Base-by-base conservation (phyloP, 805 yeast genomes). In the Cyberlindnera lachancei region DNA sequence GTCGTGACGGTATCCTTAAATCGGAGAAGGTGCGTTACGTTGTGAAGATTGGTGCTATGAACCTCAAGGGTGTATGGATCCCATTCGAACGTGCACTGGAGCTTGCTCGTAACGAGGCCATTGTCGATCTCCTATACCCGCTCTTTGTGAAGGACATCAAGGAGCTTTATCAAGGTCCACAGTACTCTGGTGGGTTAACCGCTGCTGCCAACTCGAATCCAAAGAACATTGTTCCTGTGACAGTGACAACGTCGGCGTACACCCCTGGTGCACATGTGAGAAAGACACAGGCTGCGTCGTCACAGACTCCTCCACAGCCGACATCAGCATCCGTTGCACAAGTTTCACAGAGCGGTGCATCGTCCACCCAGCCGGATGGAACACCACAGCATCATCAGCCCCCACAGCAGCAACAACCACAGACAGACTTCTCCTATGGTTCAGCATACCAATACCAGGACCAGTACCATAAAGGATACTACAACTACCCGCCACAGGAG, bases 11-110 rank as follows among this genome's bases (percentile, higher is more conserved):
- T 15, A 77, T 77, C 33, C 60, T 77, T 30, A 77, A 77, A 52
- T 64, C 70, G 34, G 85, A 77, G 52, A 77, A 77, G 52, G 71
- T 73, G 14, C 61, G 84, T 23, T 78, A 76, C 46, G 85, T 77
- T 26, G 83, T 77, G 20, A 77, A 77, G 52, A 76, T 77, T 48
- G 85, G 85, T n/a, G 72, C 79, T 12, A 77, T 77, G 83, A 80
- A 77, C 52, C 59, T 77, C 41, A 77, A 77, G 51, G 85, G 85
- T 28, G 85, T 77, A 23, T 77, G 85, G 85, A 76, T 77, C 32
- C 85, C 85, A 6, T 77, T 77, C 52, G 84, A 77, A 48, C 60
- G 84, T 34, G 85, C 84, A 3, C 55, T 77, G 23, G 74, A 78
- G 23, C 68, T 77, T 70, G 83, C 83, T 11, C 79, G 76, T 54